Evolutionary conservation across 306 rosid species (phyloP).

Genomic region (Coriaria nepalensis): DNA sequence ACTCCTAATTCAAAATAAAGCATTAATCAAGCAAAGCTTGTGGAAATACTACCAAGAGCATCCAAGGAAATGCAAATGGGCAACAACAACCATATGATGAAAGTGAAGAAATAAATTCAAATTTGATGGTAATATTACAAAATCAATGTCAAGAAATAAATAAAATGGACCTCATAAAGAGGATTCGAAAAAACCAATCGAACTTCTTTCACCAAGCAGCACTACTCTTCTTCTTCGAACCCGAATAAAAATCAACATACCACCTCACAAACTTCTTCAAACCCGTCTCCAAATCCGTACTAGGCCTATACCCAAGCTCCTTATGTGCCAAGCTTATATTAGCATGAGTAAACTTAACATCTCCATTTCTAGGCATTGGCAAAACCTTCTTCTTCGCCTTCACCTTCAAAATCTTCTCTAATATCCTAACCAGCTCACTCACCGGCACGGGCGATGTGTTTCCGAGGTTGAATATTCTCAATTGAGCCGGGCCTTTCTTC

Average conservation of each 20-base stretch:
- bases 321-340: constrained; percentile 56
- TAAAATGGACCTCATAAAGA: too few relatives aligned
- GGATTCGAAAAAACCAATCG: too few relatives aligned
- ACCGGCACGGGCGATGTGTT: constrained; percentile 79
- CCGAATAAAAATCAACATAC: constrained; percentile 47
- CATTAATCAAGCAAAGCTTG: too few relatives aligned
- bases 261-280: constrained; percentile 69
- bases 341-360: constrained; percentile 74
- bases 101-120: too few relatives aligned
- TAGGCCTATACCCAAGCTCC: constrained; percentile 63
- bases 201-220: constrained; percentile 35
- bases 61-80: too few relatives aligned
- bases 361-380: constrained; percentile 77
- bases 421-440: constrained; percentile 48
- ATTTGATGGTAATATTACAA: too few relatives aligned
- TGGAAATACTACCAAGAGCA: too few relatives aligned
- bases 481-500: constrained; percentile 64
- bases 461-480: constrained; percentile 68
- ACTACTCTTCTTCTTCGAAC: constrained; percentile 28
- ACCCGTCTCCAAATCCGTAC: constrained; percentile 63
- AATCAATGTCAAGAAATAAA: too few relatives aligned
- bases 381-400: constrained; percentile 57
- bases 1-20: too few relatives aligned
- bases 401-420: constrained; percentile 73
- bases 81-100: too few relatives aligned